Conservation (phyloP, 345 rosid species). For the Sisymbrium irio region DNA sequence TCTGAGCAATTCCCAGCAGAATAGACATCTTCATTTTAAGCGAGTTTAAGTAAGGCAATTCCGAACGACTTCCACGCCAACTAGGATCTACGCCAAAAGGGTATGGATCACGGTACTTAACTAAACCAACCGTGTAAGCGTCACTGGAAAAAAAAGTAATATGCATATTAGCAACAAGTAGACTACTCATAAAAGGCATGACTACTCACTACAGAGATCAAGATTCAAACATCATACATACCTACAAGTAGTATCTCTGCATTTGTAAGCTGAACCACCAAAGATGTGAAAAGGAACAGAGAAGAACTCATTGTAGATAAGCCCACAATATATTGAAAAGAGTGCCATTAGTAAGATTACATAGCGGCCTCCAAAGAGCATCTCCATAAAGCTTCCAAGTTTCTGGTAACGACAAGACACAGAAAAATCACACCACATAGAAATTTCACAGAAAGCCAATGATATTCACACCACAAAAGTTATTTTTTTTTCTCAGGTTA, state of each 20-base stretch:
- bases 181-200: not conserved
- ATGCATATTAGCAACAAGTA: constrained; percentile 9
- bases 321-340: constrained; percentile 94
- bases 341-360: constrained; percentile 85
- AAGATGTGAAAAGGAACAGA: constrained; percentile 94
- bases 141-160: constrained; percentile 53
- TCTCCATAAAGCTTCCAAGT: constrained; percentile 99
- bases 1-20: constrained; percentile 85
- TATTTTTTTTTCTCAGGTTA: not conserved
- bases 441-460: not conserved
- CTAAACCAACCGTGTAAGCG: constrained; percentile 66
- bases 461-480: not conserved
- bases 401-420: constrained; percentile 49
- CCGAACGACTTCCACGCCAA: constrained; percentile 99
- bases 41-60: constrained; percentile 90
- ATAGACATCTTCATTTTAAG: constrained; percentile 99
- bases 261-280: constrained; percentile 91
- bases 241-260: constrained; percentile 88
- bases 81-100: constrained; percentile 99
- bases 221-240: constrained; percentile 17
- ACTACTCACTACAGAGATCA: constrained; percentile 17
- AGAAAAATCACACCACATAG: constrained; percentile 5
- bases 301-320: constrained; percentile 97
- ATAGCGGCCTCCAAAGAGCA: constrained; percentile 96
- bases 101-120: constrained; percentile 78